Evolutionary conservation across 495 filamentous ascomycete genomes (phyloP).

Genomic region (Xylaria telfairii): DNA sequence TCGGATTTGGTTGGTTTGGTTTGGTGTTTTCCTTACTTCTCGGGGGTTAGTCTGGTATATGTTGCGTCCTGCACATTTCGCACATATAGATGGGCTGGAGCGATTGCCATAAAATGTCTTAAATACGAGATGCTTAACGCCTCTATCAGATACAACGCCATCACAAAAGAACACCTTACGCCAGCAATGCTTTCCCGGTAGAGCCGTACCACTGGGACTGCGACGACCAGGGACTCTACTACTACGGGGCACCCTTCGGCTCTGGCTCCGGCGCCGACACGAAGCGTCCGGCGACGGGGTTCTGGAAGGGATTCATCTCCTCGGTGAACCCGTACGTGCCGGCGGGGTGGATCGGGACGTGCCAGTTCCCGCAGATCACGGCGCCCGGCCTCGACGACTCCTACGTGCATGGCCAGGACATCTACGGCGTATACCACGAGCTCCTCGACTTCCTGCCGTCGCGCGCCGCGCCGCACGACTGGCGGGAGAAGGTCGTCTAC

Average conservation of each 20-base stretch:
- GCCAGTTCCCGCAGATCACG: constrained; percentile 76
- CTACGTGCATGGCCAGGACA: constrained; percentile 68
- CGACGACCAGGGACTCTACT: constrained; percentile 64
- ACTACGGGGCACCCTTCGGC: constrained; percentile 59
- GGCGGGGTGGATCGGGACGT: constrained; percentile 65
- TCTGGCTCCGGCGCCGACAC: constrained; percentile 34
- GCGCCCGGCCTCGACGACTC: constrained; percentile 66
- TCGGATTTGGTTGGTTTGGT: not conserved
- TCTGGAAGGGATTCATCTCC: constrained; percentile 64
- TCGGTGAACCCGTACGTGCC: constrained; percentile 64
- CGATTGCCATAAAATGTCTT: not conserved
- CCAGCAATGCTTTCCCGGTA: constrained; percentile 68
- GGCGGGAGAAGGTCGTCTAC: constrained; percentile 54
- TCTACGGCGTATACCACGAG: constrained; percentile 68
- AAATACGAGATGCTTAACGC: constrained; percentile 3
- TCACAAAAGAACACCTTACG: constrained; percentile 76
- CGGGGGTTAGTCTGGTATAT: not conserved
- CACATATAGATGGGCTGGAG: not conserved
- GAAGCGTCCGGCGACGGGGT: constrained; percentile 50
- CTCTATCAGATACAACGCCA: constrained; percentile 67
- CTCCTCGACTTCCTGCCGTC: constrained; percentile 63
- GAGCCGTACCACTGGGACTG: constrained; percentile 72
- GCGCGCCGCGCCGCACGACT: constrained; percentile 30
- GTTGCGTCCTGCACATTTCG: not conserved
- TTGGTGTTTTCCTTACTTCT: no score